Percentiles rank a stretch among this genome's conserved stretches.
Conservation (phyloP, 495 filamentous ascomycete species). For the Podospora comata region DNA sequence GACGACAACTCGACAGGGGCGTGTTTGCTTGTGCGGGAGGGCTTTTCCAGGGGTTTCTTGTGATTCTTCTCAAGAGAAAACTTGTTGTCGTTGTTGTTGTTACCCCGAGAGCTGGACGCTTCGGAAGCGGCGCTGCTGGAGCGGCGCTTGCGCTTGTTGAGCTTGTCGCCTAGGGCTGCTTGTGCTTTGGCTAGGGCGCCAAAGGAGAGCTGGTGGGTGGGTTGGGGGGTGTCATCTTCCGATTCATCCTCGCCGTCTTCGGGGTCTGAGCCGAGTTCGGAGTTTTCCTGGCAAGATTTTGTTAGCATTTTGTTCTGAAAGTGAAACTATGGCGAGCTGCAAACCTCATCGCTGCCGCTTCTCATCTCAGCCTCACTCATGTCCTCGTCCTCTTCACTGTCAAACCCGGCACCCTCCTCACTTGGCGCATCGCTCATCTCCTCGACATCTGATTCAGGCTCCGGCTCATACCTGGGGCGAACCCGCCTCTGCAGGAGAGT, state of each 20-base stretch:
- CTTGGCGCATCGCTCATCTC: slow-evolving; percentile 32
- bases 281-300: slow-evolving; percentile 18
- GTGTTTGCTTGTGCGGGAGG: slow-evolving; percentile 67
- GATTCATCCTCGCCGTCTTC: slow-evolving; percentile 37
- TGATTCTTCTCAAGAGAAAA: slow-evolving; percentile 5
- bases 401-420: slow-evolving; percentile 37
- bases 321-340: neutral
- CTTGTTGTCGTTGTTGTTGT: slow-evolving; percentile 15
- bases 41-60: slow-evolving; percentile 31
- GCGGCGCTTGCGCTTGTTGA: slow-evolving; percentile 1
- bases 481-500: slow-evolving; percentile 55
- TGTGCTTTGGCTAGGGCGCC: slow-evolving; percentile 84
- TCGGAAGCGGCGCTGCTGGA: slow-evolving; percentile 30
- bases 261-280: slow-evolving; percentile 26
- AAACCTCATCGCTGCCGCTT: slow-evolving; percentile 24
- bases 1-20: slow-evolving; percentile 77
- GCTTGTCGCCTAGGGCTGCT: slow-evolving; percentile 50
- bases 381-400: slow-evolving; percentile 29
- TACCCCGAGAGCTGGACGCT: slow-evolving; percentile 19
- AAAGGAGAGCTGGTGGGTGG: slow-evolving; percentile 63
- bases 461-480: slow-evolving; percentile 51
- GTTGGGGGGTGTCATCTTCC: slow-evolving; percentile 18
- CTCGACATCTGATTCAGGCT: slow-evolving; percentile 52
- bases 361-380: slow-evolving; percentile 28
- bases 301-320: slow-evolving; percentile 9